A percentile compares a stretch with the other conserved stretches of the same genome.
phyloP scores from a whole-genome alignment of 345 rosid genomes.

The Syzygium aqueum region DNA sequence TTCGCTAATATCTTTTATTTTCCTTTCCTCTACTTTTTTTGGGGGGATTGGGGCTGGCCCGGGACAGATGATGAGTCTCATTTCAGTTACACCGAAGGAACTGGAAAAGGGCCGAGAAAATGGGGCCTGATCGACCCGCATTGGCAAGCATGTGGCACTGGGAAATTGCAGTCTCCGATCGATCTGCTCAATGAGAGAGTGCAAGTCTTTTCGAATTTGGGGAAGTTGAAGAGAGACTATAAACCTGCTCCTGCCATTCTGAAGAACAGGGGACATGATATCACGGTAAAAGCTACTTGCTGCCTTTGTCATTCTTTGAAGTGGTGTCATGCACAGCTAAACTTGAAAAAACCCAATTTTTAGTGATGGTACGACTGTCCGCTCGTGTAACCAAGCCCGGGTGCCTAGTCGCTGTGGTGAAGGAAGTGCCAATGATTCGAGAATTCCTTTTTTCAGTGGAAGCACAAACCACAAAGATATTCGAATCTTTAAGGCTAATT shows the following conservation, averaged over 20 bases:
- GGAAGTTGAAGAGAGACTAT: conserved; percentile 34
- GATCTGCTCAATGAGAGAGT: conserved; percentile 32
- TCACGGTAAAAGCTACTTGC: conserved; percentile 23
- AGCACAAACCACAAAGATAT: background rate
- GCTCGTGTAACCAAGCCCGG: background rate
- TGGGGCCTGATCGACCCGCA: conserved; percentile 41
- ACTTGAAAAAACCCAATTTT: background rate
- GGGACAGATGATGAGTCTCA: conserved; percentile 31
- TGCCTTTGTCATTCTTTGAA: background rate
- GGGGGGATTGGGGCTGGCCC: background rate
- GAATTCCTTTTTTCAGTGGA: background rate
- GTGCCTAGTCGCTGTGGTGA: background rate
- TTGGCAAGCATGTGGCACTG: conserved; percentile 45
- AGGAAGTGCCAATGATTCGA: background rate
- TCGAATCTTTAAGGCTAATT: background rate
- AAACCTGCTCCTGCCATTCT: conserved; percentile 47
- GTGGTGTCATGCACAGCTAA: background rate
- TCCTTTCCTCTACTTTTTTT: background rate
- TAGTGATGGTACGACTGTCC: too few relatives aligned
- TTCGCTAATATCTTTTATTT: background rate
- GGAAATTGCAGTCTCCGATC: conserved; percentile 62
- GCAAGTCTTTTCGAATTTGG: conserved; percentile 10
- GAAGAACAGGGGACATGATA: conserved; percentile 60
- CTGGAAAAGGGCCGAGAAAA: conserved; percentile 28
- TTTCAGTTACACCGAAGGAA: conserved; percentile 27